Evolutionary conservation across 2,329 filamentous ascomycete species (phyloP), one percentile per base, ranked within the genome.

Genomic region (Seiridium unicorne): DNA sequence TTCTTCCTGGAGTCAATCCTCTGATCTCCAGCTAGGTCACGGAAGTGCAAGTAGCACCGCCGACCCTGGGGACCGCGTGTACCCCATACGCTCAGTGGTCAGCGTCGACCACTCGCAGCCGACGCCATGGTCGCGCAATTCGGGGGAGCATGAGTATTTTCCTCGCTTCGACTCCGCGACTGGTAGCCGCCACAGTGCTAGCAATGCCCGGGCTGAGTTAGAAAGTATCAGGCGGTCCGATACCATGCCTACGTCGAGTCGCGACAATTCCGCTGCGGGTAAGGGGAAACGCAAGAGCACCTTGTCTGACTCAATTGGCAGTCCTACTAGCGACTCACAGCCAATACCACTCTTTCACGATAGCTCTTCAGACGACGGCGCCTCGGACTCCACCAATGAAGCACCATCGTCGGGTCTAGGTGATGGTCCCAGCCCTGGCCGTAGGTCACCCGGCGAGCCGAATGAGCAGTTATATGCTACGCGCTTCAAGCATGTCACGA

Each of bases 1-100:
- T 57, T 80, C 79, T 2, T 76, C 79, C 13, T 78, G 73, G 74
- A 80, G 78, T 59, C 65, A 69, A 7, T 67, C 69, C 44, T 80
- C 78, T 2, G 80, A 81, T 36, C 73, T 66, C 46, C 79, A 79
- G 57, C 67, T 70, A 4, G 70, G 72, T 11, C 65, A 74, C 51
- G 64, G 63, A 40, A 70, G 69, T 58, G 65, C 68, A 10, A 71
- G 66, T 57, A 70, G 64, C 58, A 69, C 65, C 54, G 68, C 70
- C 31, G 75, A 77, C 54, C 69, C 70, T 35, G 71, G 73, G 38
- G 82, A 93, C 68, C 84, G 89, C 58, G 89, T 94, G 4, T 94
- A 91, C 60, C 91, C 91, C n/a, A 90, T 94, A 38, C 85, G 90
- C 54, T 93, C 90, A n/a, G 88, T 91, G 48, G 80, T 94, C 32